These are phyloP conservation scores for Boeremia lycopersici DNA, from an alignment of 2,329 filamentous ascomycete genomes.

Conservation along the genomic window DNA sequence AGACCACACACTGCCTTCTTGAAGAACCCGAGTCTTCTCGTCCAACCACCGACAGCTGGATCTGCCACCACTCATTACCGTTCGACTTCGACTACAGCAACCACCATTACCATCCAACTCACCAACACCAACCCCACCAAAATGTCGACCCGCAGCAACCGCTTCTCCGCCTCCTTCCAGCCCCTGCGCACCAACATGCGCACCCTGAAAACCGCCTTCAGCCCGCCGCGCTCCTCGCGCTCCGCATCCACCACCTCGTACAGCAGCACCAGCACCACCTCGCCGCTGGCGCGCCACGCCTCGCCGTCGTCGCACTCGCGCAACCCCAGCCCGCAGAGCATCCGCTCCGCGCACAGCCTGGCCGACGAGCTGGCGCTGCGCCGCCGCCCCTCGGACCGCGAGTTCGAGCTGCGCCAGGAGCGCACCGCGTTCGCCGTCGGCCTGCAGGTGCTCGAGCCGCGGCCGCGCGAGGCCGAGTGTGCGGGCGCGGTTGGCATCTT, in stretches of 20 bases:
- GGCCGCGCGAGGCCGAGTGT: conserved; percentile 24
- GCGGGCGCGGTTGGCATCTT: conserved; percentile 47
- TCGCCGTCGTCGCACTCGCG: conserved; percentile 12
- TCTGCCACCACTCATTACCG: conserved; percentile 9
- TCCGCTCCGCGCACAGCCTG: conserved; percentile 26
- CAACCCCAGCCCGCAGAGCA: conserved; percentile 23
- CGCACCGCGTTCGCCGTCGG: conserved; percentile 40
- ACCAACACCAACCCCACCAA: conserved; percentile 14
- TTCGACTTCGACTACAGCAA: no score
- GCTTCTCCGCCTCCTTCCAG: conserved; percentile 44
- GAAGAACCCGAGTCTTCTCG: conserved; percentile 7
- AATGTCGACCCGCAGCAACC: conserved; percentile 46
- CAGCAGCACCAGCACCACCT: no score
- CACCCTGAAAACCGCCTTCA: conserved; percentile 45
- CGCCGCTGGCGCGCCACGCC: no score
- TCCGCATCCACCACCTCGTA: conserved; percentile 31
- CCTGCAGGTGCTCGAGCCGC: conserved; percentile 42
- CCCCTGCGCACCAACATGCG: conserved; percentile 41
- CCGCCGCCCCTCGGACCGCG: conserved; percentile 41
- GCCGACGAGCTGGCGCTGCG: conserved; percentile 41
- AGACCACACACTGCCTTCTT: conserved; percentile 10
- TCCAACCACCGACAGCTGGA: conserved; percentile 24
- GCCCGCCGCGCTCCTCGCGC: conserved; percentile 39
- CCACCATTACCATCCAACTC: conserved; percentile 7
- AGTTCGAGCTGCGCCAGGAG: conserved; percentile 46